A percentile compares a stretch with the other conserved stretches of the same genome.
Evolutionary conservation across 2,329 filamentous ascomycete species (phyloP).

Genomic region (Xylariaceae sp.): DNA sequence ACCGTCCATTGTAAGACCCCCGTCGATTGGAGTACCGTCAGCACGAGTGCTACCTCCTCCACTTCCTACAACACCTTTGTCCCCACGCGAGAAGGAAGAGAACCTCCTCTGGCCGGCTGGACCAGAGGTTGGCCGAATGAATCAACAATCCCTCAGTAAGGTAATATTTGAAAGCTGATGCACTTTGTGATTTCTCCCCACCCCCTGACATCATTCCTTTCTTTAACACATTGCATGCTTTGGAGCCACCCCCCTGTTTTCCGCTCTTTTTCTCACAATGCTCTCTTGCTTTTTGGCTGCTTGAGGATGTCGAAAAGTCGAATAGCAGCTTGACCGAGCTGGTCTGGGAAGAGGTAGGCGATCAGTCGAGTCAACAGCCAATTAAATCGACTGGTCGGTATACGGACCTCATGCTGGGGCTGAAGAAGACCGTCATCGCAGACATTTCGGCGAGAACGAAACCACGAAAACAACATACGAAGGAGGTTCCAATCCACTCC

Average conservation of each 20-base stretch:
- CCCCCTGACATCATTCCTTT: constrained; percentile 4
- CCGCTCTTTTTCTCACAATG: constrained; percentile 2
- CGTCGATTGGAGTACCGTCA: constrained; percentile 15
- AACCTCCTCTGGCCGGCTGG: constrained; percentile 33
- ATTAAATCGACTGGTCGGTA: constrained; percentile 25
- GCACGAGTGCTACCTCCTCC: constrained; percentile 17
- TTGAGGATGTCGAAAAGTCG: constrained; percentile 12
- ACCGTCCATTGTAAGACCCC: constrained; percentile 15
- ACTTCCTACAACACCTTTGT: constrained; percentile 17
- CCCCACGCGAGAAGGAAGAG: constrained; percentile 22
- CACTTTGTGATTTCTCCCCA: too few relatives aligned
- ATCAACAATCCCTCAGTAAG: constrained; percentile 43
- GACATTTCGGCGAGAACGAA: constrained; percentile 20
- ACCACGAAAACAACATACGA: constrained; percentile 11
- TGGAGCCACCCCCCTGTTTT: constrained; percentile 10
- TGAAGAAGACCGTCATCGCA: too few relatives aligned
- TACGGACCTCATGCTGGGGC: too few relatives aligned
- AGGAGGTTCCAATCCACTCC: constrained; percentile 10
- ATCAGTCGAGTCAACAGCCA: constrained; percentile 27
- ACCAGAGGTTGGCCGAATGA: constrained; percentile 41
- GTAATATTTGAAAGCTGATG: too few relatives aligned
- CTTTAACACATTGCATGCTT: too few relatives aligned
- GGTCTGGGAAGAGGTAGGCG: constrained; percentile 23
- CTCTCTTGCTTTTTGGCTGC: constrained; percentile 6
- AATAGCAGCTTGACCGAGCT: constrained; percentile 21